phyloP scores from a whole-genome alignment of 169 alveolate genomes.

The Haemoproteus tartakovskyi region DNA sequence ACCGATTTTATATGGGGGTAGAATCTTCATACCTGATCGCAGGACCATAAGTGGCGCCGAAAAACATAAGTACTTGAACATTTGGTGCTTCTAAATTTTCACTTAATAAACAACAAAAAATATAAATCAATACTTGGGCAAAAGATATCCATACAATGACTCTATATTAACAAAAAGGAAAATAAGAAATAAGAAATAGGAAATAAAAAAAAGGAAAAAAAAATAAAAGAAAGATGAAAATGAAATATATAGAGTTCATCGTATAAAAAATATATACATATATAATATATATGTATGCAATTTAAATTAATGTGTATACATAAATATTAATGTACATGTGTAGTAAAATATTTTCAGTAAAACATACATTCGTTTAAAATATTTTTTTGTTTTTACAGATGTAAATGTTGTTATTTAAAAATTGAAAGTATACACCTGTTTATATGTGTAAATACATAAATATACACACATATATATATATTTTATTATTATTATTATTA shows the following conservation, averaged over 20 bases:
- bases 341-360: no score
- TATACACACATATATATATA: background rate
- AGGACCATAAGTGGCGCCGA: conserved; percentile 63
- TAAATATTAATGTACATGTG: no score
- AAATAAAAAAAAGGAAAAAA: no score
- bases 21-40: conserved; percentile 5
- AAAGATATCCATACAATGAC: conserved; percentile 59
- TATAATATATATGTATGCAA: no score
- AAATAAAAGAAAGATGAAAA: no score
- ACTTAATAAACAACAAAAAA: conserved; percentile 44
- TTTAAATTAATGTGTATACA: no score
- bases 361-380: no score
- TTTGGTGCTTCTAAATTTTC: conserved; percentile 40
- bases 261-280: no score
- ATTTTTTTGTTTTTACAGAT: background rate
- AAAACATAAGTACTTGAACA: conserved; percentile 39
- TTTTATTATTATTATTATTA: no score
- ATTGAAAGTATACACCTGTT: background rate
- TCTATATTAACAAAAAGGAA: conserved; percentile 3
- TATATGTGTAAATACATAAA: background rate
- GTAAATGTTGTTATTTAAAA: background rate
- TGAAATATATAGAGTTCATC: no score
- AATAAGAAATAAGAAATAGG: background rate
- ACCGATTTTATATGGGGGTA: background rate
- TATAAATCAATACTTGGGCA: conserved; percentile 42